These are phyloP conservation scores for Penicillium bovifimosum DNA, from an alignment of 495 filamentous ascomycete genomes.

Conservation along the genomic window DNA sequence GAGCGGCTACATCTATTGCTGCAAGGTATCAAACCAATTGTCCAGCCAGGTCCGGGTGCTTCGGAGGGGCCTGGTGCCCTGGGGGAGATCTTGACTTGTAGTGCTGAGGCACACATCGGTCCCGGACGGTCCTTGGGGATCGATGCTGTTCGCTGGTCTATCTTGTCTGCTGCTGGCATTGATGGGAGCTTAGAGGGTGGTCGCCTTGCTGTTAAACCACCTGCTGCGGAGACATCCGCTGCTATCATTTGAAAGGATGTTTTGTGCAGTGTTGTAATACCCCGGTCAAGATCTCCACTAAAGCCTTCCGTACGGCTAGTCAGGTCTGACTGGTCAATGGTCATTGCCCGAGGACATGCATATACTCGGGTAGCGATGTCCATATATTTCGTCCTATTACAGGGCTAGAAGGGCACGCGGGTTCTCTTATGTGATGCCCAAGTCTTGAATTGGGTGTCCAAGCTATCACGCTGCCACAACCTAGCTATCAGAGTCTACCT, in stretches of 20 bases:
- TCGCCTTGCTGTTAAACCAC: background rate
- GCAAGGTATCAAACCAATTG: constrained; percentile 17
- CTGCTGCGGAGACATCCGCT: background rate
- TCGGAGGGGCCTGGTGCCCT: constrained; percentile 40
- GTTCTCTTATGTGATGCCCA: background rate
- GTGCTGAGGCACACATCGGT: constrained; percentile 29
- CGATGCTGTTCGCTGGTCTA: constrained; percentile 45
- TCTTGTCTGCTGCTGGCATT: constrained; percentile 46
- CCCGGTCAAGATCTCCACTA: background rate
- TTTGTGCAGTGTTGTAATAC: background rate
- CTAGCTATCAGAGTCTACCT: background rate
- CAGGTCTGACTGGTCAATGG: background rate
- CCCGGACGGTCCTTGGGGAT: constrained; percentile 40
- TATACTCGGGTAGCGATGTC: background rate
- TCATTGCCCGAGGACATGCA: background rate
- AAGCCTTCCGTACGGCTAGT: background rate
- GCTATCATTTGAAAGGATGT: background rate
- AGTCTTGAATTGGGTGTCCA: background rate
- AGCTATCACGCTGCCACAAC: background rate
- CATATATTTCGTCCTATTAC: background rate
- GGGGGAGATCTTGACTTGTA: constrained; percentile 48
- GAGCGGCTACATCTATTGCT: constrained; percentile 28
- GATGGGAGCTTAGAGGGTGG: constrained; percentile 32
- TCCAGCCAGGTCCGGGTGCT: constrained; percentile 29
- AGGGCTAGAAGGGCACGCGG: background rate